A percentile compares a stretch with the other conserved stretches of the same genome.
Conservation (phyloP, 176 grass and related monocot genomes). For the Themeda triandra region DNA sequence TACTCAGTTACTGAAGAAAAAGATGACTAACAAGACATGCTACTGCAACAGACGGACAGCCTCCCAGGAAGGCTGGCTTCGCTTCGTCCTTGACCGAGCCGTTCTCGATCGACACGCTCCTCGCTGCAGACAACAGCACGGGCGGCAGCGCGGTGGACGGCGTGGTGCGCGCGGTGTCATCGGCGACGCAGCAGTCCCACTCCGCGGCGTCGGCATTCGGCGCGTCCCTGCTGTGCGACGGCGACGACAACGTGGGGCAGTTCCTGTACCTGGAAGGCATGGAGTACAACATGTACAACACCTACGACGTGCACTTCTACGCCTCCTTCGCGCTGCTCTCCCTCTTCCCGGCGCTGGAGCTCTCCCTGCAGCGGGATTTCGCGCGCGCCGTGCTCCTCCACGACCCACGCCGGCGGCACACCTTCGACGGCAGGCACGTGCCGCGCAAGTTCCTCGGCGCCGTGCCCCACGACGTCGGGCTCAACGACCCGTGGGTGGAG, state of each 20-base stretch:
- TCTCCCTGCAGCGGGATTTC: slow-evolving; percentile 82
- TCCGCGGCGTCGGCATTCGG: slow-evolving; percentile 45
- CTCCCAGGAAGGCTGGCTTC: slow-evolving; percentile 42
- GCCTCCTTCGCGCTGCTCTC: slow-evolving; percentile 63
- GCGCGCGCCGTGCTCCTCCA: slow-evolving; percentile 72
- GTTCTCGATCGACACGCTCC: slow-evolving; percentile 44
- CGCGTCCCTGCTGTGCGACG: slow-evolving; percentile 41
- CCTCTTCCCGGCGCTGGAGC: slow-evolving; percentile 73
- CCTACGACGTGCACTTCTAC: slow-evolving; percentile 97
- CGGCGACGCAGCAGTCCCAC: slow-evolving; percentile 30
- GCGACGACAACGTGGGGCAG: slow-evolving; percentile 85
- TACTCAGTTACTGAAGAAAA: too few relatives aligned
- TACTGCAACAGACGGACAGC: slow-evolving; percentile 63
- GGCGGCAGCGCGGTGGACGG: slow-evolving; percentile 24
- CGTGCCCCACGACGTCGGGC: slow-evolving; percentile 85
- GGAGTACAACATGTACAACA: slow-evolving; percentile 93
- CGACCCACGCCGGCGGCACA: slow-evolving; percentile 50
- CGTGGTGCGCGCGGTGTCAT: slow-evolving; percentile 46
- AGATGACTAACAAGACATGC: too few relatives aligned
- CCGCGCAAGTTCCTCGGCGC: slow-evolving; percentile 49
- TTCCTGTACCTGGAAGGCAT: slow-evolving; percentile 89
- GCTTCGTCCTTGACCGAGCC: slow-evolving; percentile 30
- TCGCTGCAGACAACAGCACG: too few relatives aligned
- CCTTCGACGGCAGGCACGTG: slow-evolving; percentile 34
- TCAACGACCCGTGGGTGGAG: slow-evolving; percentile 72